Evolutionary conservation across 176 grass and related monocot genomes (phyloP).

Genomic region (Bolboschoenus planiculmis): DNA sequence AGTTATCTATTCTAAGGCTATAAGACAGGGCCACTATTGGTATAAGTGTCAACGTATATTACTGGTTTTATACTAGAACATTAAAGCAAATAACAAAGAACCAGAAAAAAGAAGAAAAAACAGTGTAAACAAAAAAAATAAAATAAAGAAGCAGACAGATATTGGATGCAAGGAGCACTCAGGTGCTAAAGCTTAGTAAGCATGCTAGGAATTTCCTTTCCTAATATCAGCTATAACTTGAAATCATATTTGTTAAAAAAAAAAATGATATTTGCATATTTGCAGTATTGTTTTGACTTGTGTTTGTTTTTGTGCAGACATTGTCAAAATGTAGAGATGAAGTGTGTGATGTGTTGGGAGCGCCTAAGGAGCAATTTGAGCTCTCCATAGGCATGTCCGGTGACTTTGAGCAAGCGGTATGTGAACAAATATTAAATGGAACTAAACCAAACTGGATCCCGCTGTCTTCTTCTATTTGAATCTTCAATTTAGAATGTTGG

Average conservation of each 20-base stretch:
- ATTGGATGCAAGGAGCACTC: not conserved
- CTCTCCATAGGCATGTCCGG: constrained; percentile 93
- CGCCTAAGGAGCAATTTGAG: constrained; percentile 51
- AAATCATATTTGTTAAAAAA: not conserved
- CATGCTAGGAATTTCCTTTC: not conserved
- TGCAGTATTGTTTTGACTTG: not conserved
- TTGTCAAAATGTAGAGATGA: constrained; percentile 51
- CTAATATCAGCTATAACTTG: not conserved
- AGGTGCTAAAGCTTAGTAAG: not conserved
- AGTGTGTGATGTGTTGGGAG: constrained; percentile 53
- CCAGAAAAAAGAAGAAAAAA: not conserved
- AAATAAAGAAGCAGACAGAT: not conserved
- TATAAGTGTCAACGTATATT: not conserved
- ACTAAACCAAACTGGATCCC: not conserved
- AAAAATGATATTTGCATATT: not conserved
- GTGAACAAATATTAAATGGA: not conserved
- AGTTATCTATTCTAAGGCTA: not conserved
- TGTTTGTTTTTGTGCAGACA: constrained; percentile 30
- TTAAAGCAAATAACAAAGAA: not conserved
- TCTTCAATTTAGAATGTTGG: not conserved
- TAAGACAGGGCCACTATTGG: not conserved
- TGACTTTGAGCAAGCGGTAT: constrained; percentile 88
- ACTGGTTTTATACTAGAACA: not conserved
- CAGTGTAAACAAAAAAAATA: not conserved
- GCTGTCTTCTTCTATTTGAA: not conserved